These are phyloP conservation scores for Solanum chacoense DNA, from an alignment of 305 asterid genomes.

Conservation along the genomic window DNA sequence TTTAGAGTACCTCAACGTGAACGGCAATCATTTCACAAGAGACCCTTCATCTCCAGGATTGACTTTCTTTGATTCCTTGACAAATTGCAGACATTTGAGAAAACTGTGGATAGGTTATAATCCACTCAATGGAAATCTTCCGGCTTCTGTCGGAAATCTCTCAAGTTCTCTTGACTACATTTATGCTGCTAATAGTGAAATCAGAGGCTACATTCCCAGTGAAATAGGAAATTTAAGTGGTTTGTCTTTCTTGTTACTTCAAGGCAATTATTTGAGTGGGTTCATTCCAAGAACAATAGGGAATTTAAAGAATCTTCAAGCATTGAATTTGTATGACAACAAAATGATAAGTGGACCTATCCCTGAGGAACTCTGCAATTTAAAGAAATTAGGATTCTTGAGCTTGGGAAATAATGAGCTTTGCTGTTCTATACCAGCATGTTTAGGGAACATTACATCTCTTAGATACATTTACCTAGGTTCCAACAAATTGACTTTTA, in stretches of 20 bases:
- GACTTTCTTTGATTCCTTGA: conserved; percentile 23
- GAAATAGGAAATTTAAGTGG: conserved; percentile 26
- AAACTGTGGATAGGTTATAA: conserved; percentile 6
- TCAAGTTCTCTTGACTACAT: conserved; percentile 13
- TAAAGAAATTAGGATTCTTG: neutral
- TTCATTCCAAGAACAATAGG: conserved; percentile 13
- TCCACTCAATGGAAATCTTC: conserved; percentile 23
- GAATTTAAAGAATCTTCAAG: conserved; percentile 16
- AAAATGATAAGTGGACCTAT: conserved; percentile 11
- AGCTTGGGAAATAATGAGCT: conserved; percentile 9
- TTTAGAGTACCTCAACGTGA: conserved; percentile 6
- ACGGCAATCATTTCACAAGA: conserved; percentile 8
- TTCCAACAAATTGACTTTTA: conserved; percentile 17
- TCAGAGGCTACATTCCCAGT: conserved; percentile 25
- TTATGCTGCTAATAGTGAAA: conserved; percentile 1
- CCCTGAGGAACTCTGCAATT: conserved; percentile 17
- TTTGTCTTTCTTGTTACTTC: conserved; percentile 6
- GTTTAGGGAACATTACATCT: conserved; percentile 29
- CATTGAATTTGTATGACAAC: conserved; percentile 2
- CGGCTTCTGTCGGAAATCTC: conserved; percentile 27
- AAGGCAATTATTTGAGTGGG: conserved; percentile 18
- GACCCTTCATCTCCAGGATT: conserved; percentile 8
- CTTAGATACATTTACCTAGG: conserved; percentile 7
- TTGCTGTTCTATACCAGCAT: conserved; percentile 23
- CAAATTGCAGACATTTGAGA: conserved; percentile 16